Conservation (phyloP, 2,329 filamentous ascomycete species). For the Pleomassaria siparia region DNA sequence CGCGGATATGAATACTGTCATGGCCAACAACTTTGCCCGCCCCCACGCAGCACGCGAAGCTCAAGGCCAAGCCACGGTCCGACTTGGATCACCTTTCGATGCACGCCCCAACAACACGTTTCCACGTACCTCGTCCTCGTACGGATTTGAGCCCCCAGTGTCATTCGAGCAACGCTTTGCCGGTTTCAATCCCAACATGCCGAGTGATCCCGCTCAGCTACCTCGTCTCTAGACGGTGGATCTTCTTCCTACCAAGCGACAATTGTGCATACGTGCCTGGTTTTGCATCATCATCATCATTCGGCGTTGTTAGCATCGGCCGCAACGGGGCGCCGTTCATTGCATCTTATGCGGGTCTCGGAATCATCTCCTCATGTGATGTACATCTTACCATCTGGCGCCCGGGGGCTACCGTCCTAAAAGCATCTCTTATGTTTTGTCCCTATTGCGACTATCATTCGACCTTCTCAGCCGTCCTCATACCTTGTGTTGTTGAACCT, state of each 20-base stretch:
- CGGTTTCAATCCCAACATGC: conserved; percentile 13
- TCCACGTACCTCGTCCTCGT: conserved; percentile 45
- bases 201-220: conserved; percentile 26
- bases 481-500: conserved; percentile 17
- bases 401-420: conserved; percentile 23
- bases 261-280: conserved; percentile 22
- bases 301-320: conserved; percentile 33
- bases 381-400: conserved; percentile 21
- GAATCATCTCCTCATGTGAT: conserved; percentile 11
- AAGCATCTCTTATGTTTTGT: conserved; percentile 38
- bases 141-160: conserved; percentile 39
- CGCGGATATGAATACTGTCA: conserved; percentile 19
- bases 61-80: conserved; percentile 44
- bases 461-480: conserved; percentile 15
- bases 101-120: conserved; percentile 50
- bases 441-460: conserved; percentile 20
- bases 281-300: conserved; percentile 39
- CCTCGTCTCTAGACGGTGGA: conserved; percentile 23
- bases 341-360: conserved; percentile 14
- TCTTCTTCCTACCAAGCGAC: conserved; percentile 19
- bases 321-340: conserved; percentile 20
- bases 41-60: conserved; percentile 18
- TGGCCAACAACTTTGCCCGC: conserved; percentile 26
- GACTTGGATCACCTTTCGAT: conserved; percentile 52
- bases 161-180: conserved; percentile 45